Conservation (phyloP, 2,329 filamentous ascomycete genomes). For the Dactylonectria macrodidyma region DNA sequence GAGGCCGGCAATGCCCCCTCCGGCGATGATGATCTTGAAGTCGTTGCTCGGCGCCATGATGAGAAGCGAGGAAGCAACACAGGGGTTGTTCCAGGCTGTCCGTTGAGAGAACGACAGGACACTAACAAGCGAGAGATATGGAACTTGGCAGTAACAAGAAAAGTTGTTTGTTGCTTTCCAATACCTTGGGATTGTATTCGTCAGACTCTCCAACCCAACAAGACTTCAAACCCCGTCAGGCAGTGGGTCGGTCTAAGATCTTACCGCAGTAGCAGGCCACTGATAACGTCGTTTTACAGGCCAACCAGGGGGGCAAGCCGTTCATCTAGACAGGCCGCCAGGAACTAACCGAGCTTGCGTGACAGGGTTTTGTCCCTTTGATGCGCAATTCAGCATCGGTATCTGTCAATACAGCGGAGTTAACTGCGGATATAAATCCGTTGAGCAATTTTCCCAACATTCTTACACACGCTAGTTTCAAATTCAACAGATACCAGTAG, state of each 20-base stretch:
- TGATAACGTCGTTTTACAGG: neutral
- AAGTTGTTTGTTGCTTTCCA: too few species aligned
- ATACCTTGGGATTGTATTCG: too few species aligned
- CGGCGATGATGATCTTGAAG: slow-evolving; percentile 54
- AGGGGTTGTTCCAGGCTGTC: neutral
- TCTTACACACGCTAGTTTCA: too few species aligned
- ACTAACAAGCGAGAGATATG: neutral
- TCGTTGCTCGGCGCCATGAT: neutral
- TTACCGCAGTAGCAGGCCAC: neutral
- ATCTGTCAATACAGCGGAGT: too few species aligned
- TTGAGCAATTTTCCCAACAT: neutral
- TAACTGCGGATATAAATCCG: too few species aligned
- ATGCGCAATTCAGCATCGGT: too few species aligned
- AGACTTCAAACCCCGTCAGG: neutral
- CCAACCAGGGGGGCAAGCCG: neutral
- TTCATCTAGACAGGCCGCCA: neutral
- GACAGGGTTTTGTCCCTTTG: too few species aligned
- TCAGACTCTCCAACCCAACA: neutral
- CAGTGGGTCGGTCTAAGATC: neutral
- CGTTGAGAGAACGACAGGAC: neutral
- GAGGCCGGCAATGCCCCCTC: slow-evolving; percentile 62
- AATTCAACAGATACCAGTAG: too few species aligned
- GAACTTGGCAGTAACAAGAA: neutral
- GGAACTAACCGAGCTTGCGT: too few species aligned
- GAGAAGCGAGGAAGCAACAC: neutral